These are phyloP conservation scores for Russula griseocarnosa DNA, from an alignment of 768 basidiomycete species.

Conservation along the genomic window DNA sequence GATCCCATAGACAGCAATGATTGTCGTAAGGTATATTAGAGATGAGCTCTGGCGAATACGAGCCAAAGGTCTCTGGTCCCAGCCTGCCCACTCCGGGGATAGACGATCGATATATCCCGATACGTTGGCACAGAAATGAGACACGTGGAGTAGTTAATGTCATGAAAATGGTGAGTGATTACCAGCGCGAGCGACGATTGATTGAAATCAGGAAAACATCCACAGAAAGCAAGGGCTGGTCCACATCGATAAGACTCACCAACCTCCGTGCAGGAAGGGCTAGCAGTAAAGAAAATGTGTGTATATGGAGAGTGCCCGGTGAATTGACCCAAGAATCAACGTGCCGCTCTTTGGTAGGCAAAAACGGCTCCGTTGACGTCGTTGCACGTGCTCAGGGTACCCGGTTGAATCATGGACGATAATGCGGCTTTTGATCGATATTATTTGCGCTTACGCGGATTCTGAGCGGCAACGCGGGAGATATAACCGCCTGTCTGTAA, in stretches of 20 bases:
- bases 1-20: neutral
- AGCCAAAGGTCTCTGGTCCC: neutral
- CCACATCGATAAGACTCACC: constrained; percentile 17
- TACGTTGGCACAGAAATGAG: neutral
- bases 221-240: neutral
- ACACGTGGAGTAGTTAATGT: constrained; percentile 10
- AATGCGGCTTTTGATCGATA: constrained; percentile 6
- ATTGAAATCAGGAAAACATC: constrained; percentile 1
- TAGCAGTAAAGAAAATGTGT: neutral
- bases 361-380: constrained; percentile 8
- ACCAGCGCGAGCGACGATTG: neutral
- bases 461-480: constrained; percentile 9
- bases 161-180: constrained; percentile 10
- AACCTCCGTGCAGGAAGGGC: neutral
- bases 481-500: constrained; percentile 1
- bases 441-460: constrained; percentile 11
- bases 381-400: neutral
- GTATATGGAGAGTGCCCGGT: neutral
- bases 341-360: neutral
- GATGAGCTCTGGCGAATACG: neutral
- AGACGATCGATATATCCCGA: constrained; percentile 2
- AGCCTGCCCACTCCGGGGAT: neutral
- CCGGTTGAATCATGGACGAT: neutral
- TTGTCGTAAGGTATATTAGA: neutral
- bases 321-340: neutral